Evolutionary conservation across 2,329 filamentous ascomycete genomes (phyloP).

Genomic region (Cercospora sp.): DNA sequence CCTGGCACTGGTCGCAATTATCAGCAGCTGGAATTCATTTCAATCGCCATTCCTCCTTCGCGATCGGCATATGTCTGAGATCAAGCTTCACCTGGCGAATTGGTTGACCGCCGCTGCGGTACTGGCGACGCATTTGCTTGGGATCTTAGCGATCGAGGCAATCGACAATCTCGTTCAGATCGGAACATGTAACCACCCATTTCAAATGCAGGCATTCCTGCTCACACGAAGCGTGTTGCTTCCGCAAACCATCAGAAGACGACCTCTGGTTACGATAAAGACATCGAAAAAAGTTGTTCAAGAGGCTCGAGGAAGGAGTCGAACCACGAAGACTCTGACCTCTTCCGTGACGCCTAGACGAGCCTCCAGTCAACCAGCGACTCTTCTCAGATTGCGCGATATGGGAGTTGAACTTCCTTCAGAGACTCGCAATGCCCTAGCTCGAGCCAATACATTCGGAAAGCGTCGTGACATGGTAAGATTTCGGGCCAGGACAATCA

Average conservation of each 20-base stretch:
- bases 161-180: conserved; percentile 23
- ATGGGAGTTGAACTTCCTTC: conserved; percentile 1
- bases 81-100: neutral
- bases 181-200: conserved; percentile 16
- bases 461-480: neutral
- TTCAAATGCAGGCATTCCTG: conserved; percentile 21
- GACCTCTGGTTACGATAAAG: neutral
- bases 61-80: neutral
- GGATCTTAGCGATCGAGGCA: conserved; percentile 18
- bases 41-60: neutral
- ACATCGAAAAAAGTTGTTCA: neutral
- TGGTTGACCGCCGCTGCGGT: conserved; percentile 1
- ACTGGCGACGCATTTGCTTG: neutral
- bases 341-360: neutral
- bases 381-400: neutral
- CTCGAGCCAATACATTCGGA: neutral
- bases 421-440: conserved; percentile 1
- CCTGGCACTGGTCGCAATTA: conserved; percentile 2
- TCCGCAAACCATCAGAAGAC: conserved; percentile 12
- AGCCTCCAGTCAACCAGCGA: neutral
- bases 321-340: neutral
- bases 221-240: conserved; percentile 21
- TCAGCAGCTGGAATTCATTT: neutral
- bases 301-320: neutral
- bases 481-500: neutral